These are phyloP conservation scores for Teratosphaeria destructans DNA, from an alignment of 2,329 filamentous ascomycete genomes.

Conservation along the genomic window DNA sequence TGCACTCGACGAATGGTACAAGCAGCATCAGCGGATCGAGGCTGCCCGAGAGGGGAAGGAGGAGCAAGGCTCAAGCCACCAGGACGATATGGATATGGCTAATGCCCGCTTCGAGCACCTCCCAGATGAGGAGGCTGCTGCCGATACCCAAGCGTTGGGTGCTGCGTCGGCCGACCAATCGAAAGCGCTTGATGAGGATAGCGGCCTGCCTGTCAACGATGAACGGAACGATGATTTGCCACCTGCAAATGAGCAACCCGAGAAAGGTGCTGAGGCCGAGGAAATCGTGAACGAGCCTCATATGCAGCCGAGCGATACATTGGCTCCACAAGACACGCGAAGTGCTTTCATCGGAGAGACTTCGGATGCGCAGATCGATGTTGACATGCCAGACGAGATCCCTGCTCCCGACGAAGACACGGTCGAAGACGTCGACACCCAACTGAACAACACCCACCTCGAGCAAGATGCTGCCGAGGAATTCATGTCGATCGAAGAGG, in stretches of 20 bases:
- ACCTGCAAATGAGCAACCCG: constrained; percentile 26
- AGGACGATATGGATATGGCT: constrained; percentile 55
- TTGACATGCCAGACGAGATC: constrained; percentile 28
- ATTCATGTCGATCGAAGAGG: constrained; percentile 34
- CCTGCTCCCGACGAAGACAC: constrained; percentile 28
- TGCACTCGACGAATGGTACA: constrained; percentile 84
- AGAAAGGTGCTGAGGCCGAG: constrained; percentile 7
- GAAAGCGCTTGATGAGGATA: constrained; percentile 73
- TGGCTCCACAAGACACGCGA: constrained; percentile 22
- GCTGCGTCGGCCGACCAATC: constrained; percentile 80
- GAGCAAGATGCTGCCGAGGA: constrained; percentile 10
- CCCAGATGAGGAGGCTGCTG: constrained; percentile 66
- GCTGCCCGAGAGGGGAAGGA: neutral
- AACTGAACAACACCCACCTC: constrained; percentile 66
- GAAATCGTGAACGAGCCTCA: constrained; percentile 8
- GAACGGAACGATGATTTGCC: constrained; percentile 20
- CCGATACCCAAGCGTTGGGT: constrained; percentile 87
- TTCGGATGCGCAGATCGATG: constrained; percentile 31
- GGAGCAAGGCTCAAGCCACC: constrained; percentile 45
- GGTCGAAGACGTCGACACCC: constrained; percentile 40
- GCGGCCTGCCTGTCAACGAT: constrained; percentile 66
- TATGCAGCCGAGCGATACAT: constrained; percentile 5
- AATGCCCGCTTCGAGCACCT: constrained; percentile 89
- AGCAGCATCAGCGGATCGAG: constrained; percentile 70
- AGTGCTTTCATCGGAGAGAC: constrained; percentile 37